Evolutionary conservation across 2,329 filamentous ascomycete species (phyloP), one percentile per base, ranked within the genome.

Genomic region (Penicillium sclerotigenum): DNA sequence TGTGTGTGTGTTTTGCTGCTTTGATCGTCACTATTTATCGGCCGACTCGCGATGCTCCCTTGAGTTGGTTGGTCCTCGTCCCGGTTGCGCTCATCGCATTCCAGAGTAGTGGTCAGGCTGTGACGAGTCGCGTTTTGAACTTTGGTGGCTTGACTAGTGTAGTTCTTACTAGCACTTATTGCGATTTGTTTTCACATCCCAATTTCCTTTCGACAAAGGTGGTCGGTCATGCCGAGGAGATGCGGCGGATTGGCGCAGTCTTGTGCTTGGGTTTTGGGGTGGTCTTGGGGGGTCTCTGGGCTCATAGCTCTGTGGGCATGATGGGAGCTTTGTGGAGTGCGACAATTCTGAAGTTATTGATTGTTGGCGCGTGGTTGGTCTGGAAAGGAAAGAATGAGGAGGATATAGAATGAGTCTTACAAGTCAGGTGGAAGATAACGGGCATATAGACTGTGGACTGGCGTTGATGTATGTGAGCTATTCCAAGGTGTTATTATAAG

Each of bases 91-190:
- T 90, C 8, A 80, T 91, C 6, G 87, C 88, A 1, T 90, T 93
- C 65, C 89, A 93, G 75, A 87, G 85, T 60, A 87, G 87, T 52
- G 90, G 89, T 0, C 89, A 93, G 70, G 88, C 89, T 1, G 86
- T 91, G n/a, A 83, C 84, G 0, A 90, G 87, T 64, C 77, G 89
- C 4, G 85, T 87, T 0, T 73, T 93, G 57, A 82, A 85, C 65
- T 87, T 86, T 68, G 86, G 85, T 56, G 84, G 86, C 2, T 75
- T 93, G 20, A 91, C 89, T 0, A 91, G 87, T 59, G 89, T 91
- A 16, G 90, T 92, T 3, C 73, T 94, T 57, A 93, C 90, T 1
- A 91, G 87, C 68, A 86, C 90, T 59, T 93, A 92, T 75, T 91
- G 88, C 68, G 90, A 93, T 69, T 68, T 93, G 20, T 90, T 90